These are phyloP conservation scores for Pulicaria dysenterica DNA, from an alignment of 129 eudicot species.

Conservation along the genomic window DNA sequence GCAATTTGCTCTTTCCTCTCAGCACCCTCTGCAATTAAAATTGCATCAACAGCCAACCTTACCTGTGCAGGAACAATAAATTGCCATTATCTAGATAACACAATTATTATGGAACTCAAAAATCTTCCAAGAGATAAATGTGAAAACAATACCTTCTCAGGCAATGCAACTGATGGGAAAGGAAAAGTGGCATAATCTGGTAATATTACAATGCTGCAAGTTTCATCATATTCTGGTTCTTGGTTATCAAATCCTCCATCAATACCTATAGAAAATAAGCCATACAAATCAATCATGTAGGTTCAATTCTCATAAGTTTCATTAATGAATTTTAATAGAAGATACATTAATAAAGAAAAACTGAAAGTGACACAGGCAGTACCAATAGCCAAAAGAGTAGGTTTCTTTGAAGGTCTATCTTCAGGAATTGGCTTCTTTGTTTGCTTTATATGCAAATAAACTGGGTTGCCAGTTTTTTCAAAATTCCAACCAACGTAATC, in stretches of 20 bases:
- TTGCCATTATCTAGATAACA: slow-evolving; percentile 4
- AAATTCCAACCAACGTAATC: slow-evolving; percentile 86
- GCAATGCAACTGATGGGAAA: slow-evolving; percentile 86
- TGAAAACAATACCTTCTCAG: slow-evolving; percentile 54
- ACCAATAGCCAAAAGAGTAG: slow-evolving; percentile 95
- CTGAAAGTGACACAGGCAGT: not conserved
- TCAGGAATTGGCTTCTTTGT: slow-evolving; percentile 77
- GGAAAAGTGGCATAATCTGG: slow-evolving; percentile 68
- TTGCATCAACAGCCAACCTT: slow-evolving; percentile 86
- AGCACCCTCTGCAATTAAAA: slow-evolving; percentile 79
- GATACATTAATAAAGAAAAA: not conserved
- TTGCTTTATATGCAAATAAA: slow-evolving; percentile 83
- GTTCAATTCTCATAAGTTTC: not conserved
- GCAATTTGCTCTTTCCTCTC: slow-evolving; percentile 93
- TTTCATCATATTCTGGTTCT: slow-evolving; percentile 74
- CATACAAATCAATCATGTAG: slow-evolving; percentile 7
- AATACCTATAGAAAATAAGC: slow-evolving; percentile 52
- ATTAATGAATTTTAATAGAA: not conserved
- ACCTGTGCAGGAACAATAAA: slow-evolving; percentile 49
- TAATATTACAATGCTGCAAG: slow-evolving; percentile 62
- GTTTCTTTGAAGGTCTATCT: slow-evolving; percentile 92
- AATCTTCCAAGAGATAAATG: not conserved
- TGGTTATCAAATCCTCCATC: slow-evolving; percentile 89
- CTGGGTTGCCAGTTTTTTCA: slow-evolving; percentile 82
- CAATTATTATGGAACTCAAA: not conserved